Base-by-base conservation (phyloP, 2,329 filamentous ascomycete species). In the Leptographium radiaticola region DNA sequence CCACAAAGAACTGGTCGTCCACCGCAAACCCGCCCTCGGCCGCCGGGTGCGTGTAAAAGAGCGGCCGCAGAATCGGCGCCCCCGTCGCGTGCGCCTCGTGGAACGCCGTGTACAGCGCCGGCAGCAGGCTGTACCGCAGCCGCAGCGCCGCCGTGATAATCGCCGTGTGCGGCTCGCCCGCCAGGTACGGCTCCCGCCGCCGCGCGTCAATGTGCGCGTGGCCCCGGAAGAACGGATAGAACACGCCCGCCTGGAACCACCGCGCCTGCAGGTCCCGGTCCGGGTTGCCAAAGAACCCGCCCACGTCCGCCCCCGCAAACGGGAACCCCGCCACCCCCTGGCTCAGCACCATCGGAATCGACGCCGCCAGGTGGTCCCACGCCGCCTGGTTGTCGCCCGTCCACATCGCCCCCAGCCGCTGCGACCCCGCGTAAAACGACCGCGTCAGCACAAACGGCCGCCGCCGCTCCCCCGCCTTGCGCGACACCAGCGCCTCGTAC, bases 181-280 rank as follows among this genome's bases (percentile, higher is more conserved):
- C 76, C 55, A 97, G 75, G 66, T 97, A 98, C 4, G 93, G 93
- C 71, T 98, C 93, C 52, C 93, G 86, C 31, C 93, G 86, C 47
- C 93, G 88, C 42, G 93, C 87, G 65, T 98, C 93, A 57, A 97
- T 97, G 68, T 98, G 93, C 8, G 93, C 93, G 66, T 98, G 93
- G 2, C 83, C 93, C 57, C 93, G 87, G 86, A 97, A 95, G 75
- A 97, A 98, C 9, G 93, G 93, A 67, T 97, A 97, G 75, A 95
- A 98, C 54, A 88, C 87, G 58, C 93, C 93, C 38, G 90, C 83
- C 69, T 98, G 93, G 70, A 95, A 98, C 93, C 93, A 98, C 42
- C 93, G 83, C 12, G 87, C 87, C 61, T 95, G 77, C 25, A 98
- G 79, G 56, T 98, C 91, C 64, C 90, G 90, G 62, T 87, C 87